These are phyloP conservation scores for Xenosphaeropsis pyriputrescens DNA, from an alignment of 2,329 filamentous ascomycete species.

Conservation along the genomic window DNA sequence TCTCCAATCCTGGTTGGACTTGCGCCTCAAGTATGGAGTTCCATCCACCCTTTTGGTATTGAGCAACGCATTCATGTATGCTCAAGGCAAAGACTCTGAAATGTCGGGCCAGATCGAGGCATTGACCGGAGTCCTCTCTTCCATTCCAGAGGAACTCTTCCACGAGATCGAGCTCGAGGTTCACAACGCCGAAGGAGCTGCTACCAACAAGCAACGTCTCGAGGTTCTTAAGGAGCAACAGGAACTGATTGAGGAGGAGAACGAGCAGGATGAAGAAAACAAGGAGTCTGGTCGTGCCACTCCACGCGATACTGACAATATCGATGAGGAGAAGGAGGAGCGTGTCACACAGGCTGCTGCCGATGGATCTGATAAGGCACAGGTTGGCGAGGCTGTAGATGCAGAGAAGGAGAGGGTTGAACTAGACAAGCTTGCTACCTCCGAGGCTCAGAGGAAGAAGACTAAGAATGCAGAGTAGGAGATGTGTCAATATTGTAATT, in stretches of 20 bases:
- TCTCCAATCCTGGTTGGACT: slow-evolving; percentile 83
- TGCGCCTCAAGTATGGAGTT: slow-evolving; percentile 87
- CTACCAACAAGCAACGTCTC: slow-evolving; percentile 96
- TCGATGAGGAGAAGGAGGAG: slow-evolving; percentile 84
- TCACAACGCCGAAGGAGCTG: slow-evolving; percentile 88
- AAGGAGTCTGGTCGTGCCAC: slow-evolving; percentile 59
- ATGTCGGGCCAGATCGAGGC: slow-evolving; percentile 86
- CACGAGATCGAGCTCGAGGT: slow-evolving; percentile 99
- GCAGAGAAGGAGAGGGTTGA: slow-evolving; percentile 36
- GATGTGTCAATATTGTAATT: background rate
- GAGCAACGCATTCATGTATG: slow-evolving; percentile 96
- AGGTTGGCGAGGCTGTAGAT: slow-evolving; percentile 37
- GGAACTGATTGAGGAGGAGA: slow-evolving; percentile 94
- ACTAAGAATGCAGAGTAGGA: background rate
- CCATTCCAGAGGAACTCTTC: slow-evolving; percentile 95
- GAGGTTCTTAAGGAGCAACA: slow-evolving; percentile 98
- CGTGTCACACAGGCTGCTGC: slow-evolving; percentile 33
- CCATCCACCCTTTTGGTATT: slow-evolving; percentile 90
- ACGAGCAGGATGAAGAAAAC: slow-evolving; percentile 75
- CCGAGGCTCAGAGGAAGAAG: slow-evolving; percentile 17
- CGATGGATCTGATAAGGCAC: slow-evolving; percentile 26
- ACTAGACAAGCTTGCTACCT: slow-evolving; percentile 21
- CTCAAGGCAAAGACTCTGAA: slow-evolving; percentile 67
- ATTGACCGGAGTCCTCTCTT: slow-evolving; percentile 79
- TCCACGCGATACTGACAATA: slow-evolving; percentile 77